These are phyloP conservation scores for Daucus carota DNA, from an alignment of 129 eudicot genomes.

Conservation along the genomic window DH1_v3.0 NC_030382.2:42268501-42269000, in stretches of 20 bases:
- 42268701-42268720: conserved; percentile 20
- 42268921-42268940: conserved; percentile 75
- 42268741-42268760: conserved; percentile 60
- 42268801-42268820: conserved; percentile 43
- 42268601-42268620: not conserved
- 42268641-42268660: not conserved
- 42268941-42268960: conserved; percentile 80
- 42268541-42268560: conserved; percentile 39
- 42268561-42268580: conserved; percentile 36
- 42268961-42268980: conserved; percentile 60
- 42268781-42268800: conserved; percentile 49
- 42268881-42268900: conserved; percentile 86
- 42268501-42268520: conserved; percentile 75
- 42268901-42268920: conserved; percentile 87
- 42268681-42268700: conserved; percentile 15
- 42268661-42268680: not conserved
- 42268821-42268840: conserved; percentile 61
- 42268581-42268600: conserved; percentile 32
- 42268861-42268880: conserved; percentile 69
- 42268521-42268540: conserved; percentile 62
- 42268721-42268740: conserved; percentile 42
- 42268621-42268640: not conserved
- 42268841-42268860: conserved; percentile 72
- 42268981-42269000: conserved; percentile 66
- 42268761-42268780: conserved; percentile 45